These are phyloP conservation scores for Podospora pseudocomata DNA, from an alignment of 495 filamentous ascomycete species.

Conservation along the genomic window DNA sequence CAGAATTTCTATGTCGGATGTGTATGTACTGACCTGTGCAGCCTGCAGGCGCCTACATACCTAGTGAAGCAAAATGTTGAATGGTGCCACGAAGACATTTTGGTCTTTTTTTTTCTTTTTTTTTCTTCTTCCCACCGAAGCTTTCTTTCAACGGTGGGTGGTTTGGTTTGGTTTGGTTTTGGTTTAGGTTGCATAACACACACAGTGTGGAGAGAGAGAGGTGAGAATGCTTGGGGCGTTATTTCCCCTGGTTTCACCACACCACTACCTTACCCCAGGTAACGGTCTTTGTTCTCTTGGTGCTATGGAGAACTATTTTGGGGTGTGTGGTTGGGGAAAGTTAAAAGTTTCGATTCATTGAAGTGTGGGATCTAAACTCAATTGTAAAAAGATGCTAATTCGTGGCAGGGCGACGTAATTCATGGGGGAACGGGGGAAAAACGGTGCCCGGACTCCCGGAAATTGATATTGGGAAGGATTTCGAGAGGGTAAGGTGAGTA, in stretches of 20 bases:
- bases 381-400: not conserved
- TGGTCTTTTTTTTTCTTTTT: not conserved
- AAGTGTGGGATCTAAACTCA: not conserved
- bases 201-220: not conserved
- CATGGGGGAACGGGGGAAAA: not conserved
- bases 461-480: not conserved
- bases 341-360: not conserved
- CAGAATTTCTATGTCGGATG: no score
- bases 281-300: not conserved
- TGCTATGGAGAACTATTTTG: not conserved
- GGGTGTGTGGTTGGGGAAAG: no score
- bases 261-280: not conserved
- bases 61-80: not conserved
- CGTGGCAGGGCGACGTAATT: not conserved
- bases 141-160: not conserved
- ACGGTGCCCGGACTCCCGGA: not conserved
- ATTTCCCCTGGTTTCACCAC: not conserved
- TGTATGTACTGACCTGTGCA: not conserved
- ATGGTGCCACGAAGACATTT: not conserved
- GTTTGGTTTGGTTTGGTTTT: no score
- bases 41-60: not conserved
- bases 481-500: not conserved
- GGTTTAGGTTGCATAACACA: not conserved
- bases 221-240: not conserved
- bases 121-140: not conserved